Conservation (phyloP, 202 grass and related monocot genomes). For the Bolboschoenoplectus hybrid region DNA sequence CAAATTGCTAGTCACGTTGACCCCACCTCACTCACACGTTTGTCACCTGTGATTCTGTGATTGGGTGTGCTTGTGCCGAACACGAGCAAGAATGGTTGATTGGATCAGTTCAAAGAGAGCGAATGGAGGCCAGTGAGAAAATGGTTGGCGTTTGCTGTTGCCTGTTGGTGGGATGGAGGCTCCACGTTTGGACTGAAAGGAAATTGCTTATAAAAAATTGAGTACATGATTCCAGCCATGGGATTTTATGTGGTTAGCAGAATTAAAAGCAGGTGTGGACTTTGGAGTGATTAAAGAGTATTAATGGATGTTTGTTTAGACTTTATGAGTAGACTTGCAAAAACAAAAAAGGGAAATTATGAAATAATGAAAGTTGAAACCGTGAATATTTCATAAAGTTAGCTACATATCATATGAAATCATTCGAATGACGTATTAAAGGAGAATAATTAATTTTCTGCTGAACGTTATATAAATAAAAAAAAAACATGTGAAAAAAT, state of each 20-base stretch:
- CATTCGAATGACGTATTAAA: not conserved
- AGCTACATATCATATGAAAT: not conserved
- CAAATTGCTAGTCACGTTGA: too few species aligned
- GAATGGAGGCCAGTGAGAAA: not conserved
- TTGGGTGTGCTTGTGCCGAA: too few species aligned
- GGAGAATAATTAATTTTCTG: too few species aligned
- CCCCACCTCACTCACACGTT: too few species aligned
- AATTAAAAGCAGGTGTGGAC: not conserved
- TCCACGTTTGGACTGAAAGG: not conserved
- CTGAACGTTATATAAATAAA: too few species aligned
- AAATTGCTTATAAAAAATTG: not conserved
- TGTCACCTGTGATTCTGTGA: too few species aligned
- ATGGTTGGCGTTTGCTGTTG: not conserved
- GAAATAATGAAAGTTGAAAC: too few species aligned
- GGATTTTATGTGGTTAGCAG: not conserved
- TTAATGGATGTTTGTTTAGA: not conserved
- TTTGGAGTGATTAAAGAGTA: not conserved
- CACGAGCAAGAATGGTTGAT: too few species aligned
- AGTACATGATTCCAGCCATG: not conserved
- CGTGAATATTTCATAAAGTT: not conserved
- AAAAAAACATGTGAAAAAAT: too few species aligned
- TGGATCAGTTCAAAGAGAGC: not conserved
- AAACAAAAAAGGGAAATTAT: too few species aligned
- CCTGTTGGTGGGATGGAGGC: conserved; percentile 23
- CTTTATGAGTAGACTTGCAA: not conserved